Base-by-base conservation (phyloP, 345 rosid species). In the Psidium guajava region DNA sequence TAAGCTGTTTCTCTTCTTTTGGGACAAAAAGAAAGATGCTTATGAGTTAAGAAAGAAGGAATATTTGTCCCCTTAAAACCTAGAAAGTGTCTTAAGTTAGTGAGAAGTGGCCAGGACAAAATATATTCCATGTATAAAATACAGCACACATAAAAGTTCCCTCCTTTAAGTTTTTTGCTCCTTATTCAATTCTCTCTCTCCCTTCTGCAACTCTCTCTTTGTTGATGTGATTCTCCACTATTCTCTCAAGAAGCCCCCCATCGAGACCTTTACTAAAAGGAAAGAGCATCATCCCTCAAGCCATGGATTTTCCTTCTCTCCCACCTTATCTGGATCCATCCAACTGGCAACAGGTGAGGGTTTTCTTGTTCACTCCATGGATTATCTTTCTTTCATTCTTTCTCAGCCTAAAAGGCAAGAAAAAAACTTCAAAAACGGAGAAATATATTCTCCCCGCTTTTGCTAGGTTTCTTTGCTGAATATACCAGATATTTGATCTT, bases 271-370 rank as follows among this genome's bases (percentile, higher is more conserved):
- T 86, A 58, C 84, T 27, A 82, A 86, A 86, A 58, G 77, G 83
- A 75, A 83, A 83, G 64, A 64, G 84, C 82, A 69, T 32, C 85
- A 10, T 36, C 24, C 22, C n/a, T 7, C 50, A 59, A 73, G 54
- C 90, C 87, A 97, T 97, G 99, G 98, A 91, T 92, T 97, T 93
- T 86, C 86, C 99, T 73, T 94, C 99, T 86, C 90, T 96, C 85
- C 97, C 98, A 90, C 91, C 98, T 91, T 96, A 97, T 92, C 98
- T 95, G 92, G 99, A 96, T 95, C 98, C 96, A 83, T 87, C 95
- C 92, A 96, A 96, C 95, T 97, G 98, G 98, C 98, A 94, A 84
- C 98, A 93, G 88, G 98, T 95, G 92, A 86, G 94, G 84, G 2
- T 85, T 90, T 87, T 86, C 54, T 69, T 36, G 18, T 36, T 18